Percentiles rank a stretch among this genome's conserved stretches.
Conservation (phyloP, 2,329 filamentous ascomycete species). For the Simplicillium sp. region DNA sequence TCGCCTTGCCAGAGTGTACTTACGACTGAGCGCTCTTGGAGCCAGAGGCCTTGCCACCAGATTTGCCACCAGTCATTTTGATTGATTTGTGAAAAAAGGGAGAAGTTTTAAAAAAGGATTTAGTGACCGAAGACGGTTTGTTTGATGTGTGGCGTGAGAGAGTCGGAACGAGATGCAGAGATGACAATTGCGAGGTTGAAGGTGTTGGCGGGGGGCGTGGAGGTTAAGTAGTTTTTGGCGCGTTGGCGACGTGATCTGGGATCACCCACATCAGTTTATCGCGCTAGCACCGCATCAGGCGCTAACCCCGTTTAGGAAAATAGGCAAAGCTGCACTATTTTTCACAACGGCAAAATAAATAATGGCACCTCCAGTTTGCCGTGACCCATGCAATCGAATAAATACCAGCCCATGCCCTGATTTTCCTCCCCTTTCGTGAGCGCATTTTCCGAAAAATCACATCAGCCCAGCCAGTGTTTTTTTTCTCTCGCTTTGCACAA, state of each 20-base stretch:
- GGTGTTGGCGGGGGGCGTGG: constrained; percentile 33
- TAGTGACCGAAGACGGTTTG: constrained; percentile 7
- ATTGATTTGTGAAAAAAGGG: constrained; percentile 23
- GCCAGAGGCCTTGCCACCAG: constrained; percentile 98
- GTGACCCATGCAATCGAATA: constrained; percentile 1
- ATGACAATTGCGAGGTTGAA: constrained; percentile 18
- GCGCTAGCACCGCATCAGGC: constrained; percentile 14
- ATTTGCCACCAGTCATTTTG: constrained; percentile 99
- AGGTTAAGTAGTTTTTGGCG: constrained; percentile 50
- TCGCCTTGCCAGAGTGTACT: constrained; percentile 32
- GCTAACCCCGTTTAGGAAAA: constrained; percentile 24
- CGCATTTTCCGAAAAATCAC: not conserved
- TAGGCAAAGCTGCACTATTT: constrained; percentile 7
- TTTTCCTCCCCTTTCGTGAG: not conserved
- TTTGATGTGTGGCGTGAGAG: not conserved
- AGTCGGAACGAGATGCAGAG: constrained; percentile 6
- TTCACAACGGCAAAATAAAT: constrained; percentile 14
- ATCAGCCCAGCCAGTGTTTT: no score
- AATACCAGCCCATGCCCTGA: not conserved
- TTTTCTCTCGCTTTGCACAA: no score
- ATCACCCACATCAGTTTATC: constrained; percentile 29
- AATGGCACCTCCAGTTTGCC: constrained; percentile 10
- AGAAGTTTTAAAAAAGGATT: constrained; percentile 18
- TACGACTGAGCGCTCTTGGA: constrained; percentile 99
- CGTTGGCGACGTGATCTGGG: constrained; percentile 33